Conservation (phyloP, 2,329 filamentous ascomycete genomes). For the Aspergillus costaricaensis region DNA sequence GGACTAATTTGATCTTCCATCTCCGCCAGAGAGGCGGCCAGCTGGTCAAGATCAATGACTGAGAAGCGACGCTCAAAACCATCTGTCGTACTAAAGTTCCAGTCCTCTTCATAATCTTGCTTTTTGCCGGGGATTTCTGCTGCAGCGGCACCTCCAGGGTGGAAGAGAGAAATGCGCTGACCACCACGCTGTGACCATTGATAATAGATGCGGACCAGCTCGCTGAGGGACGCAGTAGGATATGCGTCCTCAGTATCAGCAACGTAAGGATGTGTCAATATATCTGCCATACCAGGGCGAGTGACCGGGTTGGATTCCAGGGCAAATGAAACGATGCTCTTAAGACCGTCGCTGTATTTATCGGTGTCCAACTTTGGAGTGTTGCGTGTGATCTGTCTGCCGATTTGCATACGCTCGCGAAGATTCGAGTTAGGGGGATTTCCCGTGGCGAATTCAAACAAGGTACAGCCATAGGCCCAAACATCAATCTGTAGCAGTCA, state of each 20-base stretch:
- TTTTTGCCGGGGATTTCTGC: slow-evolving; percentile 53
- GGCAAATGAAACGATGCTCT: slow-evolving; percentile 47
- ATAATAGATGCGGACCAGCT: slow-evolving; percentile 52
- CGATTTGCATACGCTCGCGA: slow-evolving; percentile 50
- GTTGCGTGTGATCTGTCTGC: slow-evolving; percentile 46
- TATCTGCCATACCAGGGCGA: slow-evolving; percentile 50
- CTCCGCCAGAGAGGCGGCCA: slow-evolving; percentile 50
- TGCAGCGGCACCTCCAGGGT: slow-evolving; percentile 59
- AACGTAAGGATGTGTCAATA: slow-evolving; percentile 50
- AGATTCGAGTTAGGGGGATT: slow-evolving; percentile 52
- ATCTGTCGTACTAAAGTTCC: slow-evolving; percentile 67
- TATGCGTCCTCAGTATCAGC: slow-evolving; percentile 44
- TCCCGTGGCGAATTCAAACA: slow-evolving; percentile 53
- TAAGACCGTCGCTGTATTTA: slow-evolving; percentile 47
- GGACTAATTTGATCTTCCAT: slow-evolving; percentile 45
- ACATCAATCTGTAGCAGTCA: slow-evolving; percentile 46
- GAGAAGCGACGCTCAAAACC: slow-evolving; percentile 59
- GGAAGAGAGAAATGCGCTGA: slow-evolving; percentile 59
- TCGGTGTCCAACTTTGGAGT: slow-evolving; percentile 47
- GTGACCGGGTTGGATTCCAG: slow-evolving; percentile 46
- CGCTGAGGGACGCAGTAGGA: slow-evolving; percentile 47
- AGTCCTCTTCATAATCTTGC: slow-evolving; percentile 53
- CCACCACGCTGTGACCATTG: slow-evolving; percentile 52
- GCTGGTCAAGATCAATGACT: slow-evolving; percentile 48
- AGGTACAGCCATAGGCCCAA: slow-evolving; percentile 54